phyloP scores from a whole-genome alignment of 2,329 filamentous ascomycete genomes.

The Trichoderma atrobrunneum region DNA sequence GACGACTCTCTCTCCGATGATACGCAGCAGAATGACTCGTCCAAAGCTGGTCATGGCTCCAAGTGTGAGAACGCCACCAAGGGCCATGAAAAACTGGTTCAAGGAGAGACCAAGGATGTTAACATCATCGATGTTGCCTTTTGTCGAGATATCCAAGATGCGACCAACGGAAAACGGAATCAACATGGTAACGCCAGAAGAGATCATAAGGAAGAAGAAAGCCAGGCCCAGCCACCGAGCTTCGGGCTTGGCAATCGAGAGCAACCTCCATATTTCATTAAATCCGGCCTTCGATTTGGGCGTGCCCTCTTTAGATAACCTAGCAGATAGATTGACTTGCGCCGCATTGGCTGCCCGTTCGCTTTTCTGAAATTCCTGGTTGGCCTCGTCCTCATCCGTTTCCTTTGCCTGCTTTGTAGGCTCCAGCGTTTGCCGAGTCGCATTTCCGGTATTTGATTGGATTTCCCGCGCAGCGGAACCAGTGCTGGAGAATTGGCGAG shows the following conservation, averaged over 20 bases:
- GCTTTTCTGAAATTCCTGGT: conserved; percentile 58
- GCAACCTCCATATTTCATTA: conserved; percentile 77
- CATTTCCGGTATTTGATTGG: conserved; percentile 36
- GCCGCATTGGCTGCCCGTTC: conserved; percentile 85
- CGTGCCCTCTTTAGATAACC: conserved; percentile 79
- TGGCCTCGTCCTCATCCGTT: conserved; percentile 33
- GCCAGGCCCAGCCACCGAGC: conserved; percentile 72
- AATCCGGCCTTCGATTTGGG: conserved; percentile 57
- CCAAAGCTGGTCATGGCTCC: conserved; percentile 92
- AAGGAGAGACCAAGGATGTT: conserved; percentile 80
- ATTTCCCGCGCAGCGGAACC: conserved; percentile 26
- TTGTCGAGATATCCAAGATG: conserved; percentile 87
- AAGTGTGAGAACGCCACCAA: conserved; percentile 72
- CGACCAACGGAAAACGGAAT: conserved; percentile 96
- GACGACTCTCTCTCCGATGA: conserved; percentile 93
- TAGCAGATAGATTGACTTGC: conserved; percentile 84
- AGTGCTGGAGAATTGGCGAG: conserved; percentile 33
- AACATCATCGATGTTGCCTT: conserved; percentile 61
- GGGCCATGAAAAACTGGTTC: conserved; percentile 81
- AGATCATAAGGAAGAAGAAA: conserved; percentile 81
- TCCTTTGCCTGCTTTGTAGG: conserved; percentile 19
- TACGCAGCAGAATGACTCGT: conserved; percentile 85
- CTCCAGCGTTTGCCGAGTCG: conserved; percentile 29
- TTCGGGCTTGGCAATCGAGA: conserved; percentile 88
- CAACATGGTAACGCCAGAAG: conserved; percentile 90